Conservation (phyloP, 1,284 basidiomycete species). For the Somion occarium region DNA sequence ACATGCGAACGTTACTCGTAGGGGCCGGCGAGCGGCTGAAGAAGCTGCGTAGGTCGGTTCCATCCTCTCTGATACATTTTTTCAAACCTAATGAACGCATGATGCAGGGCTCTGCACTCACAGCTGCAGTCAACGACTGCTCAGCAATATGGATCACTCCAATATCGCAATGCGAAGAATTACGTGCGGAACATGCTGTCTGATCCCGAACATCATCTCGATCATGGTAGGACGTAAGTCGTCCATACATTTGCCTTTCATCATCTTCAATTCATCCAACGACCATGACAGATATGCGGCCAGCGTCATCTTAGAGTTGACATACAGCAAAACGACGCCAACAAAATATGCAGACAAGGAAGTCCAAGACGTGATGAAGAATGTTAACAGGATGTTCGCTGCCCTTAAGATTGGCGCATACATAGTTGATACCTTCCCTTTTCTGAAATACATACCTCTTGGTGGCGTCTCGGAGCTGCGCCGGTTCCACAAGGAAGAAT, state of each 20-base stretch:
- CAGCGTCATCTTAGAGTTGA: slow-evolving; percentile 57
- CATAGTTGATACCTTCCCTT: slow-evolving; percentile 54
- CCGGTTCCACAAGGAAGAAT: slow-evolving; percentile 51
- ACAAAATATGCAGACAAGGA: slow-evolving; percentile 53
- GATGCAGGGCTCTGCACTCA: slow-evolving; percentile 41
- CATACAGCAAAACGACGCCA: slow-evolving; percentile 54
- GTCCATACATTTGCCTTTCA: neutral
- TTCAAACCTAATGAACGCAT: neutral
- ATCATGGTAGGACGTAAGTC: slow-evolving; percentile 1
- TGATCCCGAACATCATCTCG: slow-evolving; percentile 38
- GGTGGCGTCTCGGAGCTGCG: slow-evolving; percentile 50
- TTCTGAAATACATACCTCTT: slow-evolving; percentile 46
- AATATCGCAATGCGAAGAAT: slow-evolving; percentile 41
- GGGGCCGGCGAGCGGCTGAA: slow-evolving; percentile 19
- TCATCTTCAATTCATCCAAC: neutral
- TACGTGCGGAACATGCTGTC: slow-evolving; percentile 49
- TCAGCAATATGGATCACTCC: slow-evolving; percentile 40
- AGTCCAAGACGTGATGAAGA: slow-evolving; percentile 45
- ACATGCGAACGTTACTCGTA: slow-evolving; percentile 19
- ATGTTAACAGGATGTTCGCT: slow-evolving; percentile 41
- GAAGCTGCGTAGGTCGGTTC: slow-evolving; percentile 21
- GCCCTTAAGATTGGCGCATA: slow-evolving; percentile 52
- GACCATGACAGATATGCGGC: slow-evolving; percentile 47
- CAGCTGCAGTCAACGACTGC: slow-evolving; percentile 47
- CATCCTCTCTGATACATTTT: neutral